phyloP scores from a whole-genome alignment of 2,329 filamentous ascomycete species.

The Xylariaceae sp. region DNA sequence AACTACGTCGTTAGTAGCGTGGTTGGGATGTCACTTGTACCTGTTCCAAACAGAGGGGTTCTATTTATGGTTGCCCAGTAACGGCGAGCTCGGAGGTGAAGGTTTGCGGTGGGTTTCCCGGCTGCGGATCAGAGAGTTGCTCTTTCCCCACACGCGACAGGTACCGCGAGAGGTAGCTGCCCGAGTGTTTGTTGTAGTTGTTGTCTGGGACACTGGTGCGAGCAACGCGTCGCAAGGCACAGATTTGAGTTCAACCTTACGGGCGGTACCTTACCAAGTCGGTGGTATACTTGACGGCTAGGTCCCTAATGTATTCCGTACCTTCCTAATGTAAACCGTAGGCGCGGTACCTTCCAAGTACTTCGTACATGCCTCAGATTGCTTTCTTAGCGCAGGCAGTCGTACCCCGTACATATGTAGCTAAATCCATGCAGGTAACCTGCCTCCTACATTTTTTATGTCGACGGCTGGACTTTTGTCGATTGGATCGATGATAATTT shows the following conservation, averaged over 20 bases:
- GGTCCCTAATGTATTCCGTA: no score
- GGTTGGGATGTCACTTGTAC: slow-evolving; percentile 11
- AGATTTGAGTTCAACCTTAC: neutral
- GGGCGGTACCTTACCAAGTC: neutral
- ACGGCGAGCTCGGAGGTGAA: slow-evolving; percentile 9
- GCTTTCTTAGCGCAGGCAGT: no score
- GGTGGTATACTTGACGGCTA: neutral
- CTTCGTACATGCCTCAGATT: no score
- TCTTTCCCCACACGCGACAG: neutral
- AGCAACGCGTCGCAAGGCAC: neutral
- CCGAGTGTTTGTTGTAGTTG: neutral
- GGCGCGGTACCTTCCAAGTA: no score
- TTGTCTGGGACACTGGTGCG: neutral
- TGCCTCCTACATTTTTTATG: neutral
- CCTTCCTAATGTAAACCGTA: no score
- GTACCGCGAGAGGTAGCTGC: neutral
- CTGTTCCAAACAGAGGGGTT: slow-evolving; percentile 24
- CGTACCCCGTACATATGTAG: neutral
- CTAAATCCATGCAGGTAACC: neutral
- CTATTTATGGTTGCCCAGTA: slow-evolving; percentile 26
- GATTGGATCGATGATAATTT: neutral
- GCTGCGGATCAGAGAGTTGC: neutral
- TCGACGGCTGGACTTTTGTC: neutral
- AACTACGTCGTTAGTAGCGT: neutral
- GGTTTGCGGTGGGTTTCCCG: slow-evolving; percentile 2